Evolutionary conservation across 441 rosid species (phyloP).

Genomic region (Syzygium malaccense): DNA sequence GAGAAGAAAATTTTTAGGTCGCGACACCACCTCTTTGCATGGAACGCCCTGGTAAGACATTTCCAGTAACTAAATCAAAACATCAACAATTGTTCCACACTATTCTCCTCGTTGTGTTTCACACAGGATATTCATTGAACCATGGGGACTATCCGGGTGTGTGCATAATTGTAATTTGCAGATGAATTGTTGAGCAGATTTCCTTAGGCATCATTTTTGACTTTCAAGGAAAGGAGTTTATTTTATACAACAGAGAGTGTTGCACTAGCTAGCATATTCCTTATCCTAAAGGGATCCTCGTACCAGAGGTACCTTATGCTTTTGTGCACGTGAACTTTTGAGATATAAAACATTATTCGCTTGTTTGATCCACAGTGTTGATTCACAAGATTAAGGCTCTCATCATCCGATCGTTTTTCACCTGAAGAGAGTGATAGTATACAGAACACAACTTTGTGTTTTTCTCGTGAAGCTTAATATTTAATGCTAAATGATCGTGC

Average conservation of each 20-base stretch:
- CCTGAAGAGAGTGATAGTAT: not conserved
- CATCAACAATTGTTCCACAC: not conserved
- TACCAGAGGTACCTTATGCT: not conserved
- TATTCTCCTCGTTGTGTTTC: not conserved
- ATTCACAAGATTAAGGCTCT: not conserved
- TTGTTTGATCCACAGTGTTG: not conserved
- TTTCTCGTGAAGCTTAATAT: not conserved
- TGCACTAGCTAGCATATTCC: not conserved
- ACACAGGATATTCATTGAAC: not conserved
- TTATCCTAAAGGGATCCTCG: not conserved
- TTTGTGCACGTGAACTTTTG: not conserved
- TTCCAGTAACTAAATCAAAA: not conserved
- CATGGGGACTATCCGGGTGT: not conserved
- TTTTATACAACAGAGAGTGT: not conserved
- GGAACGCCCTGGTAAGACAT: not conserved
- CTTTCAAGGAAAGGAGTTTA: not conserved
- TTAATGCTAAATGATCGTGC: not conserved
- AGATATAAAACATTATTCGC: not conserved
- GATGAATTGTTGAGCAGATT: not conserved
- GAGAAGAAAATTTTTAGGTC: too few relatives aligned
- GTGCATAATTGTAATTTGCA: not conserved
- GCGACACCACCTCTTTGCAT: not conserved
- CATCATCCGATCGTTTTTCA: not conserved
- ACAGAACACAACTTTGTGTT: not conserved
- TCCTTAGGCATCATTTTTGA: not conserved